Percentiles rank a stretch among this genome's conserved stretches.
Evolutionary conservation across 345 rosid genomes (phyloP).

Genomic region (Nephelium lappaceum): DNA sequence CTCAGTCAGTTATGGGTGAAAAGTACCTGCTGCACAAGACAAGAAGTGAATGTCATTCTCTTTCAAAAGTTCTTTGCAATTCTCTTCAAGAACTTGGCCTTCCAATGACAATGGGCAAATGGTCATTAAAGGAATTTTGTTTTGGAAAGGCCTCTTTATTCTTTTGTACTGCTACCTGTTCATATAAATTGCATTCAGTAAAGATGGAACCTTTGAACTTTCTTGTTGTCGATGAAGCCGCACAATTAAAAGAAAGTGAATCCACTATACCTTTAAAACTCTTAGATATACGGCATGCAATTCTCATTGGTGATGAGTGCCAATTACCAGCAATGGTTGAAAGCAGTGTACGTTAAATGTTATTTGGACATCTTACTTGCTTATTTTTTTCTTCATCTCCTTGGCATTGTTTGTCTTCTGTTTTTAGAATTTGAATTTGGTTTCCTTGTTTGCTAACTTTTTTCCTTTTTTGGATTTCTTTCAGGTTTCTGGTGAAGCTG

Average conservation of each 20-base stretch:
- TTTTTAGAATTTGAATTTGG: conserved; percentile 7
- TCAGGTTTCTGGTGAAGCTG: conserved; percentile 40
- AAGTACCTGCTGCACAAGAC: background rate
- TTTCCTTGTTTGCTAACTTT: background rate
- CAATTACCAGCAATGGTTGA: conserved; percentile 54
- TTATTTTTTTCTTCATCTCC: background rate
- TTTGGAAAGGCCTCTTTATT: conserved; percentile 30
- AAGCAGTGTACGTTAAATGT: conserved; percentile 42
- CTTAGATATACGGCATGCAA: conserved; percentile 36
- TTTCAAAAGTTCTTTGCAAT: conserved; percentile 12
- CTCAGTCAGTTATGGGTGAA: background rate
- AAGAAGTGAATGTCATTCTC: conserved; percentile 34
- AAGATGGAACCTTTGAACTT: conserved; percentile 31
- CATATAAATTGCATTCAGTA: conserved; percentile 30
- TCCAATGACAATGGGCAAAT: background rate
- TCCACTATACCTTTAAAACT: conserved; percentile 51
- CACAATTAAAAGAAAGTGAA: conserved; percentile 60
- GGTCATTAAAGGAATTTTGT: conserved; percentile 4
- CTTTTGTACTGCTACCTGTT: conserved; percentile 47
- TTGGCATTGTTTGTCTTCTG: background rate
- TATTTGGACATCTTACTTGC: no score
- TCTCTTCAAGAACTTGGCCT: conserved; percentile 25
- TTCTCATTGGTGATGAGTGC: conserved; percentile 55
- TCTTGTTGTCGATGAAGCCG: conserved; percentile 64
- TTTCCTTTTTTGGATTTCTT: background rate